Base-by-base conservation (phyloP, 768 basidiomycete genomes). In the Tulasnella sp. region DNA sequence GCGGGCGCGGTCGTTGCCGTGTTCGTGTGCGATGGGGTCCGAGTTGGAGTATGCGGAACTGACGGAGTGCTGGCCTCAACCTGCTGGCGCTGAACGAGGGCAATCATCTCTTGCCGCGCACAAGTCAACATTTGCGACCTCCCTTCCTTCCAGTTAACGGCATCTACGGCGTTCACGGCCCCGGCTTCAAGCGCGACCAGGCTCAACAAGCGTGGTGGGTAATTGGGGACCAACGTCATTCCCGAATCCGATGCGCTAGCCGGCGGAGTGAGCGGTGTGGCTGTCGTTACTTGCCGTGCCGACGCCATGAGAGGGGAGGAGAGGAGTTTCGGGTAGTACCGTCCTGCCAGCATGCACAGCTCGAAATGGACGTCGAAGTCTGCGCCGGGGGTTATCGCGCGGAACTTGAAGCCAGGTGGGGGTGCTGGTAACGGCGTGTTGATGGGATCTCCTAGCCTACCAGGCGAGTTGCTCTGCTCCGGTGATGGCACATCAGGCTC, bases 321-420 rank as follows among this genome's bases (percentile, higher is more conserved):
- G 32, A 94, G 86, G 46, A 95, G 86, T 7, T 87, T 85, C 5
- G 93, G 92, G 82, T 95, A 95, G 83, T 95, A 95, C 77, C 94
- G 87, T 42, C 94, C 94, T 42, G 89, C 89, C 79, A 96, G 86
- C 70, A 93, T 85, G 46, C 89, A 88, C 57, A 94, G 86, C 3
- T 90, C 90, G n/a, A 93, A 80, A 26, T 92, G 88, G 20, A 88
- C 88, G 83, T 94, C 92, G 35, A 61, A 76, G 29, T 75, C 44
- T 79, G 88, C 83, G 9, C 89, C 85, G 2, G 86, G 81, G 18
- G 93, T 86, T 77, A 95, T 90, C 0, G 88, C 86, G 23, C 92
- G 88, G 84, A 93, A 95, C 80, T 86, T 87, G 83, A 87, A 94
- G 0, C 92, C 92, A 29, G 83, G 82, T 0, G 94, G 93, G 0